Evolutionary conservation across 2,329 filamentous ascomycete genomes (phyloP), one percentile per base, ranked within the genome.

Genomic region (Alternaria longipes): DNA sequence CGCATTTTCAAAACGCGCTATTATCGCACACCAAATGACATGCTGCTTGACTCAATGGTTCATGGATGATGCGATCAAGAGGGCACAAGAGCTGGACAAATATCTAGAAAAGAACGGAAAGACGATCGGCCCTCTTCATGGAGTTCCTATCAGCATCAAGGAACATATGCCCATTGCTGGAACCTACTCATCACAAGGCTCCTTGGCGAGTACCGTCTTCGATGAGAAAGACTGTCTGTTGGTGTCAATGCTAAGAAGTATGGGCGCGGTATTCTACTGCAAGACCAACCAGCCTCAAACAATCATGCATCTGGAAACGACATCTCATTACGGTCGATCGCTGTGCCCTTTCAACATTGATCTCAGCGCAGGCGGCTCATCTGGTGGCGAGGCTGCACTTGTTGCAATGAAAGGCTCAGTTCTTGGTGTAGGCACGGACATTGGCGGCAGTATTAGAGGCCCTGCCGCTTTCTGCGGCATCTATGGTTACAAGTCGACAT

Each of bases 121-220:
- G 41, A 64, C 66, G 0, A 49, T 66, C 2, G 69, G 69, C 2
- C 34, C 83, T 36, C 67, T 83, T 6, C 85, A 85, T 69, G 85
- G 84, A 1, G 73, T 87, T 4, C 84, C 84, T 0, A 76, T 87
- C 61, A 84, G 81, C 1, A 72, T 87, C 18, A 89, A 89, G 54
- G 73, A 83, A 47, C 80, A 82, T 44, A 81, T 82, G 65, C 79
- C 81, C 45, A 74, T 82, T 44, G 76, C 77, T 20, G 78, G 73
- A 84, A 84, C 88, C 8, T 83, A 82, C 14, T 88, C 84, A 0
- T 88, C 87, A 63, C 76, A 87, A 72, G 87, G 86, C 22, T 78
- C 81, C 45, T 80, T 81, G 34, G 79, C 74, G 4, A 84, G 75
- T 66, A 84, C 74, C 26, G 82, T 74, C 68, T 84, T 81, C 69